These are phyloP conservation scores for Stemphylium lycopersici DNA, from an alignment of 2,329 filamentous ascomycete genomes.

Conservation along the genomic window DNA sequence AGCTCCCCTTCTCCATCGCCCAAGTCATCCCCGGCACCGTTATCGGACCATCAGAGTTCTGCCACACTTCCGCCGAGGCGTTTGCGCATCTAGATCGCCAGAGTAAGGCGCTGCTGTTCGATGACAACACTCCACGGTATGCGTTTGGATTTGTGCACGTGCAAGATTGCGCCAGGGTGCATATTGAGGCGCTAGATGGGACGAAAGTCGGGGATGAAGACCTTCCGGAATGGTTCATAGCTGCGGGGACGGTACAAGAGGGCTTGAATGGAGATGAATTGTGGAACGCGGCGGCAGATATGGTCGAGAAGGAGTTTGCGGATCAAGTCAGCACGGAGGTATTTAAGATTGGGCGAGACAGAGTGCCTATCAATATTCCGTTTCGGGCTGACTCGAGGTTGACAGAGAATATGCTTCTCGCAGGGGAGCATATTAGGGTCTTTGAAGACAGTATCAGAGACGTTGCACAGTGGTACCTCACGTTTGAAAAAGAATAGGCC, in stretches of 20 bases:
- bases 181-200: slow-evolving; percentile 39
- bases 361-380: slow-evolving; percentile 40
- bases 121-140: slow-evolving; percentile 37
- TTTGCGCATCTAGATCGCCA: slow-evolving; percentile 39
- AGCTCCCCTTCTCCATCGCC: slow-evolving; percentile 34
- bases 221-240: slow-evolving; percentile 38
- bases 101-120: slow-evolving; percentile 40
- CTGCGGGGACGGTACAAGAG: slow-evolving; percentile 31
- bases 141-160: slow-evolving; percentile 46
- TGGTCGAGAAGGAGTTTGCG: slow-evolving; percentile 26
- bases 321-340: slow-evolving; percentile 21
- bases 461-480: slow-evolving; percentile 39
- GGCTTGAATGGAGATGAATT: slow-evolving; percentile 23
- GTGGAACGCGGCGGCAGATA: slow-evolving; percentile 32
- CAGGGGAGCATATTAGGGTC: slow-evolving; percentile 23
- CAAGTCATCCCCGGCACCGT: slow-evolving; percentile 46
- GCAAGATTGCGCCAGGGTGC: slow-evolving; percentile 39
- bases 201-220: slow-evolving; percentile 18
- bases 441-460: slow-evolving; percentile 35
- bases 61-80: slow-evolving; percentile 23
- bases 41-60: slow-evolving; percentile 42
- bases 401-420: slow-evolving; percentile 35
- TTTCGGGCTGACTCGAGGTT: slow-evolving; percentile 36
- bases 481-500: slow-evolving; percentile 1
- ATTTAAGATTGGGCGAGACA: slow-evolving; percentile 33